Evolutionary conservation across 2,329 filamentous ascomycete genomes (phyloP).

Genomic region (Thelonectria blattea): DNA sequence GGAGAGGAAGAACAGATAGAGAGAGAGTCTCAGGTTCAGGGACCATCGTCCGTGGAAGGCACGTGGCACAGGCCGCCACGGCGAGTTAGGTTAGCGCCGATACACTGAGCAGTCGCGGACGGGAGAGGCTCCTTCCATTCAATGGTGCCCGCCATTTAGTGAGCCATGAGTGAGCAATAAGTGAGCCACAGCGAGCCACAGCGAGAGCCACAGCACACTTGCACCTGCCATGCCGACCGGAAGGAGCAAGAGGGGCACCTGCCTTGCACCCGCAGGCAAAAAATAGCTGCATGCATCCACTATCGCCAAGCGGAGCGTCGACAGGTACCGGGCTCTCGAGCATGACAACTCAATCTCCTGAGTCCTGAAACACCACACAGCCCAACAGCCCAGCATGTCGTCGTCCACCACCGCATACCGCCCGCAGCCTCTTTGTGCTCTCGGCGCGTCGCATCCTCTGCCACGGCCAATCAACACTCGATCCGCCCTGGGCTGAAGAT

Average conservation of each 20-base stretch:
- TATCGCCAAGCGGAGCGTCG: neutral
- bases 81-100: slow-evolving; percentile 14
- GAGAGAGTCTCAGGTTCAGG: slow-evolving; percentile 20
- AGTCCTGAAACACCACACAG: slow-evolving; percentile 37
- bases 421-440: slow-evolving; percentile 25
- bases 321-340: slow-evolving; percentile 20
- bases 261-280: slow-evolving; percentile 8
- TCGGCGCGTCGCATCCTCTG: slow-evolving; percentile 37
- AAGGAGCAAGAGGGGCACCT: neutral
- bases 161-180: slow-evolving; percentile 1
- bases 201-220: neutral
- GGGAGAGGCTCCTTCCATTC: neutral
- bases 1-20: neutral
- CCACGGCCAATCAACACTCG: slow-evolving; percentile 32
- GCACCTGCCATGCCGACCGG: neutral
- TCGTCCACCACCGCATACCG: slow-evolving; percentile 20
- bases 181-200: slow-evolving; percentile 13
- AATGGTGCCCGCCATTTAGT: no score
- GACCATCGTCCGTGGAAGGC: slow-evolving; percentile 5
- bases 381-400: slow-evolving; percentile 25
- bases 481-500: slow-evolving; percentile 19
- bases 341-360: slow-evolving; percentile 35
- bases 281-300: slow-evolving; percentile 21
- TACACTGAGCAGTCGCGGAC: slow-evolving; percentile 5
- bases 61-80: slow-evolving; percentile 19